Percentiles rank a stretch among this genome's conserved stretches.
phyloP scores from a whole-genome alignment of 2,329 filamentous ascomycete species.

The Fusarium keratoplasticum region DNA sequence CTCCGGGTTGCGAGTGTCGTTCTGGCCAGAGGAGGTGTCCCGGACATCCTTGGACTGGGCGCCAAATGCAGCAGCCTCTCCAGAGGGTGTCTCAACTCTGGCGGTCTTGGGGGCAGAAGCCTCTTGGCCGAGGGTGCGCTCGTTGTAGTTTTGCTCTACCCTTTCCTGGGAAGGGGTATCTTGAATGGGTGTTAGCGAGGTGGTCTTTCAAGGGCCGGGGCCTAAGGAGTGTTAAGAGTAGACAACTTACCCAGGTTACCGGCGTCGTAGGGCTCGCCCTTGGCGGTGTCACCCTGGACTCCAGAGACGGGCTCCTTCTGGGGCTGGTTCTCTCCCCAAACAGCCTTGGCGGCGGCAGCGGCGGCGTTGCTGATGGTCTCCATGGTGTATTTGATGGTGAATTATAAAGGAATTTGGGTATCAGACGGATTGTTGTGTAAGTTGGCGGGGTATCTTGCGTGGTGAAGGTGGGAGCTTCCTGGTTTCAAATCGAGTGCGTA shows the following conservation, averaged over 20 bases:
- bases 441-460: constrained; percentile 21
- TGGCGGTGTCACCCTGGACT: constrained; percentile 72
- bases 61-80: constrained; percentile 1
- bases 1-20: constrained; percentile 54
- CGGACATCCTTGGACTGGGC: constrained; percentile 7
- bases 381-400: constrained; percentile 57
- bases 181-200: constrained; percentile 9
- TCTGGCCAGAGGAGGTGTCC: constrained; percentile 48
- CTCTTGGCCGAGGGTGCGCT: constrained; percentile 16
- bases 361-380: constrained; percentile 71
- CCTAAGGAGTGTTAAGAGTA: background rate
- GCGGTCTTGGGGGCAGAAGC: constrained; percentile 1
- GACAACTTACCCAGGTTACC: constrained; percentile 72
- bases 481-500: background rate
- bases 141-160: constrained; percentile 27
- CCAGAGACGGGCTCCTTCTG: constrained; percentile 78
- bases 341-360: constrained; percentile 53
- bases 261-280: constrained; percentile 80
- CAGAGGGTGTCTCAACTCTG: background rate
- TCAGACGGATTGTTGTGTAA: background rate
- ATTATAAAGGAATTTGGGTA: background rate
- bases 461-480: background rate
- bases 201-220: background rate
- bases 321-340: constrained; percentile 57
- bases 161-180: constrained; percentile 35